A percentile compares a stretch with the other conserved stretches of the same genome.
Evolutionary conservation across 2,329 filamentous ascomycete species (phyloP).

Genomic region (Pleomassaria siparia): DNA sequence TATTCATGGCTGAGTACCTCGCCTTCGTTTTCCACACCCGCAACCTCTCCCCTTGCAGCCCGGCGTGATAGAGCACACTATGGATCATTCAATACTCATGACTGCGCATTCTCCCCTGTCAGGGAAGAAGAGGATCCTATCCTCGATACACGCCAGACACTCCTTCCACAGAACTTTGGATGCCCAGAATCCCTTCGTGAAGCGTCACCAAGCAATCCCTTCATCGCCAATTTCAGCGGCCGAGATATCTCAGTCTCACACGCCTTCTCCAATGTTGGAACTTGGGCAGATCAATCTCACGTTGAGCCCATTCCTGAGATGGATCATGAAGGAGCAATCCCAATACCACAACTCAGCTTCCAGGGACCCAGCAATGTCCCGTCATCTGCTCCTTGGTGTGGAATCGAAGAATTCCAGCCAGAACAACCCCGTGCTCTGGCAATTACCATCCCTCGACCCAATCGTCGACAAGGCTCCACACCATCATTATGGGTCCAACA

Average conservation of each 20-base stretch:
- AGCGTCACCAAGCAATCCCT: slow-evolving; percentile 30
- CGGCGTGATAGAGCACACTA: slow-evolving; percentile 19
- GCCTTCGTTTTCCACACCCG: slow-evolving; percentile 27
- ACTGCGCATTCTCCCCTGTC: slow-evolving; percentile 20
- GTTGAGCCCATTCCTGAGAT: slow-evolving; percentile 32
- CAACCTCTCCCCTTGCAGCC: slow-evolving; percentile 29
- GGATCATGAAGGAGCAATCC: slow-evolving; percentile 26
- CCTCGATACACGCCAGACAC: slow-evolving; percentile 23
- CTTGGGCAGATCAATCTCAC: slow-evolving; percentile 31
- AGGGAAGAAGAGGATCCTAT: slow-evolving; percentile 21
- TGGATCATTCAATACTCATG: slow-evolving; percentile 28
- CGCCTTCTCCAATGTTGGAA: slow-evolving; percentile 29
- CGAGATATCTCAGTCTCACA: slow-evolving; percentile 33
- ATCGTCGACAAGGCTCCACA: slow-evolving; percentile 10
- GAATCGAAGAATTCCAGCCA: slow-evolving; percentile 5
- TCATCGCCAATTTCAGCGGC: slow-evolving; percentile 30
- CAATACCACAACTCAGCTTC: slow-evolving; percentile 28
- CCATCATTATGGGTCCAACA: slow-evolving; percentile 16
- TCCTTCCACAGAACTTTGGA: slow-evolving; percentile 19
- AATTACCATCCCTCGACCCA: slow-evolving; percentile 32
- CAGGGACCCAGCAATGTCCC: slow-evolving; percentile 20
- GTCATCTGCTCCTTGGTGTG: slow-evolving; percentile 12
- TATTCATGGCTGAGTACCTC: slow-evolving; percentile 24
- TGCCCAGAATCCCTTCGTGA: slow-evolving; percentile 23
- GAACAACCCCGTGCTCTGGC: slow-evolving; percentile 22